Conservation (phyloP, 257 asterid genomes). For the Parsonsia alboflavescens region DNA sequence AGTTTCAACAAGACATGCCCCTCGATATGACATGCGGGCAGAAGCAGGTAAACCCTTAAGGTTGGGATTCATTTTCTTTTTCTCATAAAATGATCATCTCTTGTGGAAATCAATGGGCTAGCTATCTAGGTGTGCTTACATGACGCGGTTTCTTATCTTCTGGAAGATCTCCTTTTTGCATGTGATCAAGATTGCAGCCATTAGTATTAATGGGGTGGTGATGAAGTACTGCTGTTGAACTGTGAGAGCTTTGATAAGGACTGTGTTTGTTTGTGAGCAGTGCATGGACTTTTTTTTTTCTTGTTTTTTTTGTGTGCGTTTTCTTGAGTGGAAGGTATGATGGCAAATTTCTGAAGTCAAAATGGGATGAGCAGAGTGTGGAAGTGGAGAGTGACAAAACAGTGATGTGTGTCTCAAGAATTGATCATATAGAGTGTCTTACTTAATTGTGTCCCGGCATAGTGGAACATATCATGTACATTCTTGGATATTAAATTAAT, state of each 20-base stretch:
- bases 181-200: constrained; percentile 11
- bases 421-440: neutral
- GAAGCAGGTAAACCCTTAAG: no score
- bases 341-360: constrained; percentile 31
- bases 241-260: no score
- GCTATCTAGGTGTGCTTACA: neutral
- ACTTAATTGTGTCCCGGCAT: neutral
- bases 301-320: no score
- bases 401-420: constrained; percentile 20
- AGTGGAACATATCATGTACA: constrained; percentile 9
- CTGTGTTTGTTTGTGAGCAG: neutral
- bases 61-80: no score
- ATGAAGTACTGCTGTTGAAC: neutral
- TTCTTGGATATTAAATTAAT: neutral
- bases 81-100: no score
- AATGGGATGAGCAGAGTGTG: constrained; percentile 18
- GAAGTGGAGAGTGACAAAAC: constrained; percentile 36
- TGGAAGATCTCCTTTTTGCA: neutral
- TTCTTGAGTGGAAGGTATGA: constrained; percentile 21
- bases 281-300: neutral
- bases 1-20: no score
- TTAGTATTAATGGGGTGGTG: neutral
- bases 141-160: constrained; percentile 10
- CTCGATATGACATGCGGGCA: no score
- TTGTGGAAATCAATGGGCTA: neutral